Percentiles rank a stretch among this genome's conserved stretches.
phyloP scores from a whole-genome alignment of 2,329 filamentous ascomycete genomes.

The Talaromyces amestolkiae region DNA sequence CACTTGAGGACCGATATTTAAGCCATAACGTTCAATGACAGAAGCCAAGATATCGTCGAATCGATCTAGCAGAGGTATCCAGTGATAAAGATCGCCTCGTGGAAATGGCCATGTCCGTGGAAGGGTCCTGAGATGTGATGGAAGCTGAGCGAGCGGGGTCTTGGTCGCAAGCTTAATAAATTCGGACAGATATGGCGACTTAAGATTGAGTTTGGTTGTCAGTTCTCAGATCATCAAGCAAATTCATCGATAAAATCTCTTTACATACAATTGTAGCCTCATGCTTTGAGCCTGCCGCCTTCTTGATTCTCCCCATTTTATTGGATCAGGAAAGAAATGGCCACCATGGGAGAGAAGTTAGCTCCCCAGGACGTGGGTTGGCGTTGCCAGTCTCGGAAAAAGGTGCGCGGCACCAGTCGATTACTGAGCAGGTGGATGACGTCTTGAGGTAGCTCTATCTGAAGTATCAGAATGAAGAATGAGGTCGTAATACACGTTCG shows the following conservation, averaged over 20 bases:
- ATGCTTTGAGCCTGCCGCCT: slow-evolving; percentile 52
- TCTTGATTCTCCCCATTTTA: slow-evolving; percentile 54
- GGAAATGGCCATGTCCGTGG: slow-evolving; percentile 92
- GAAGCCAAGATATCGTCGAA: slow-evolving; percentile 86
- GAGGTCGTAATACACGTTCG: not conserved
- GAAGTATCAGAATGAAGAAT: not conserved
- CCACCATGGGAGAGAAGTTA: slow-evolving; percentile 41
- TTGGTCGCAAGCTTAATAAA: slow-evolving; percentile 70
- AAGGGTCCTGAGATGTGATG: slow-evolving; percentile 72
- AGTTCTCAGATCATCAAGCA: slow-evolving; percentile 42
- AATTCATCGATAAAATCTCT: slow-evolving; percentile 6
- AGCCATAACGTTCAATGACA: slow-evolving; percentile 75
- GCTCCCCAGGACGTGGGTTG: slow-evolving; percentile 28
- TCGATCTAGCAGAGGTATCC: slow-evolving; percentile 90
- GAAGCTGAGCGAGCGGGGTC: slow-evolving; percentile 69
- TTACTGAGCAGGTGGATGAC: slow-evolving; percentile 15
- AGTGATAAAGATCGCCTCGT: slow-evolving; percentile 93
- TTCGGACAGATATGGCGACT: slow-evolving; percentile 84
- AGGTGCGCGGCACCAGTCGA: not conserved
- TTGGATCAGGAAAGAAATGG: slow-evolving; percentile 32
- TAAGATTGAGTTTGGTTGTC: slow-evolving; percentile 24
- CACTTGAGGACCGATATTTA: slow-evolving; percentile 76
- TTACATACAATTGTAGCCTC: slow-evolving; percentile 50
- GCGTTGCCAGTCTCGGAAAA: slow-evolving; percentile 6
- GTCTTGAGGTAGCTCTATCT: slow-evolving; percentile 9